A percentile compares a stretch with the other conserved stretches of the same genome.
These are phyloP conservation scores for Amanita rubescens DNA, from an alignment of 768 basidiomycete species.

Conservation along the genomic window DNA sequence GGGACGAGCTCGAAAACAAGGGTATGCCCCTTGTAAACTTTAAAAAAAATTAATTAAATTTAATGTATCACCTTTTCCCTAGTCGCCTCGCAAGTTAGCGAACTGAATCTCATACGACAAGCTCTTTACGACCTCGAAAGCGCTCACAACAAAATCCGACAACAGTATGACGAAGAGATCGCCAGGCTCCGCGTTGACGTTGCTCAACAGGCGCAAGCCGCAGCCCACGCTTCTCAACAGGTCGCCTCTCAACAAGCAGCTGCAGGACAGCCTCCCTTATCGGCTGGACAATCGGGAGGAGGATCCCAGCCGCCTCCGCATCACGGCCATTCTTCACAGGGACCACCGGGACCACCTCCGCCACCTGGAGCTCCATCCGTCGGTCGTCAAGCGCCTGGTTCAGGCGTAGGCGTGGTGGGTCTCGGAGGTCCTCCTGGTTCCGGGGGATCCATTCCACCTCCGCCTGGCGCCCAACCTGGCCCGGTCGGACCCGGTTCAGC, in stretches of 20 bases:
- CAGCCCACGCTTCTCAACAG: conserved; percentile 10
- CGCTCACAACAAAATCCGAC: conserved; percentile 78
- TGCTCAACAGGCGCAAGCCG: conserved; percentile 33
- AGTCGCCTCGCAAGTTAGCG: conserved; percentile 83
- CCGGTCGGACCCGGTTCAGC: conserved; percentile 14
- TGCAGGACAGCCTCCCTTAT: conserved; percentile 1
- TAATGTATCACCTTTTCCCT: background rate
- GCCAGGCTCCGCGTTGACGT: conserved; percentile 56
- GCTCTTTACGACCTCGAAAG: conserved; percentile 88
- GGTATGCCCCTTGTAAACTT: conserved; percentile 40
- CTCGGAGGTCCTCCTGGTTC: background rate
- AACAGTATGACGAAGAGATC: conserved; percentile 84
- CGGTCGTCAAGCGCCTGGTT: conserved; percentile 14
- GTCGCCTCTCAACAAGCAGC: conserved; percentile 18
- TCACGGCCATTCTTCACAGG: background rate
- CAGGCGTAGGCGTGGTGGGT: background rate
- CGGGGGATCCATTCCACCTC: conserved; percentile 7
- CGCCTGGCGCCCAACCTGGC: conserved; percentile 10
- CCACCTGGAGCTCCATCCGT: conserved; percentile 9
- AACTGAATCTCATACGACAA: conserved; percentile 84
- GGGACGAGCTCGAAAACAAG: conserved; percentile 88
- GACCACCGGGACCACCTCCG: background rate
- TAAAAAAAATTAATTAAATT: background rate
- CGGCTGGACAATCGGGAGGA: background rate
- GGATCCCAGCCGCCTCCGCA: background rate